These are phyloP conservation scores for Platismatia glauca DNA, from an alignment of 495 filamentous ascomycete species.

Conservation along the genomic window DNA sequence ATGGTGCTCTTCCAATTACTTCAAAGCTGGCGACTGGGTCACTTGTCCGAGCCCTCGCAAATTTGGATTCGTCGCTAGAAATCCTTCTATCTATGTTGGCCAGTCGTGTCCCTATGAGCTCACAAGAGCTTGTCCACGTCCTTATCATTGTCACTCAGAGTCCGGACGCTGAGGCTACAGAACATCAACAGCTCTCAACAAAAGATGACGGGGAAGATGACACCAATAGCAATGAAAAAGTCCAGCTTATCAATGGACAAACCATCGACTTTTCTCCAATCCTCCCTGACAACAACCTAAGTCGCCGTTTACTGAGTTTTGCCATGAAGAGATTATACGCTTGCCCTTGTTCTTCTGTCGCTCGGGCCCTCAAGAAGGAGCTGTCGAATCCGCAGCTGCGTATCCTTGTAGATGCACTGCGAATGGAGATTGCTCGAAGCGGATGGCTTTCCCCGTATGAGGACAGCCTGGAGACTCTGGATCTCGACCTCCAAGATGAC, in stretches of 20 bases:
- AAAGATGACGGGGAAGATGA: constrained; percentile 8
- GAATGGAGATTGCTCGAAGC: constrained; percentile 52
- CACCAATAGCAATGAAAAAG: background rate
- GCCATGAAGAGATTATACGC: constrained; percentile 45
- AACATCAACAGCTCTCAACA: constrained; percentile 12
- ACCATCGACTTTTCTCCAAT: constrained; percentile 4
- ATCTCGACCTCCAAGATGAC: constrained; percentile 46
- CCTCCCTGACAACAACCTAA: constrained; percentile 17
- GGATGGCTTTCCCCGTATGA: constrained; percentile 64
- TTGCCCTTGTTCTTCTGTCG: constrained; percentile 48
- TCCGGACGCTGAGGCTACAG: background rate
- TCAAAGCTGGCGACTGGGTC: constrained; percentile 43
- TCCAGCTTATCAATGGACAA: constrained; percentile 8
- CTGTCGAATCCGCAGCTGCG: constrained; percentile 61
- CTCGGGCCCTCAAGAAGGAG: constrained; percentile 53
- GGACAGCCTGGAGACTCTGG: constrained; percentile 44
- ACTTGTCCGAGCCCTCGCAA: constrained; percentile 48
- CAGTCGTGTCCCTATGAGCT: constrained; percentile 33
- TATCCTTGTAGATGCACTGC: constrained; percentile 64
- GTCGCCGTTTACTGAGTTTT: constrained; percentile 3
- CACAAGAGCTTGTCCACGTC: constrained; percentile 38
- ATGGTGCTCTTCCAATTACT: constrained; percentile 33
- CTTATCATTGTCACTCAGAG: constrained; percentile 28
- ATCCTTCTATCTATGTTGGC: constrained; percentile 47
- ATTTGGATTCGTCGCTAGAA: constrained; percentile 52